Evolutionary conservation across 495 filamentous ascomycete genomes (phyloP).

Genomic region (Tuber calosporum): DNA sequence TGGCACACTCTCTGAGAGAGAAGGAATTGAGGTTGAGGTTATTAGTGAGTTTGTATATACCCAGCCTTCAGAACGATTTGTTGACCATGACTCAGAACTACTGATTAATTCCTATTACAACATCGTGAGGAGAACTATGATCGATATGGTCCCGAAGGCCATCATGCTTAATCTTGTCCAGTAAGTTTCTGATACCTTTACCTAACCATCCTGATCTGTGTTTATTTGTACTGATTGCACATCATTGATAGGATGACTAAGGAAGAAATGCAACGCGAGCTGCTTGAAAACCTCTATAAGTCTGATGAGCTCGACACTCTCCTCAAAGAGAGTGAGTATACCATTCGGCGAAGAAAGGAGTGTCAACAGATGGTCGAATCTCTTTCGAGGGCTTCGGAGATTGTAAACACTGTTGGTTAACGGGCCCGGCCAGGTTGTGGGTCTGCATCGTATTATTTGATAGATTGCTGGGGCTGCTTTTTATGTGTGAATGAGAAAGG

Average conservation of each 20-base stretch:
- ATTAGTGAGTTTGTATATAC: constrained; percentile 66
- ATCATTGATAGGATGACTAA: constrained; percentile 64
- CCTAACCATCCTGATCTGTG: constrained; percentile 2
- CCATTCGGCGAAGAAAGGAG: constrained; percentile 87
- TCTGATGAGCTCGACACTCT: constrained; percentile 82
- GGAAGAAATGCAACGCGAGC: constrained; percentile 96
- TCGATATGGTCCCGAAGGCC: constrained; percentile 99
- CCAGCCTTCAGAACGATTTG: constrained; percentile 21
- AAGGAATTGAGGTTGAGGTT: constrained; percentile 91
- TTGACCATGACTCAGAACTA: constrained; percentile 56
- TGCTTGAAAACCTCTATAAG: constrained; percentile 97
- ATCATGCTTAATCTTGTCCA: constrained; percentile 96
- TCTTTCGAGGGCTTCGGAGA: constrained; percentile 78
- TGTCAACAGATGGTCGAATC: constrained; percentile 99
- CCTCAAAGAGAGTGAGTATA: constrained; percentile 97
- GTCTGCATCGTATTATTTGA: constrained; percentile 6
- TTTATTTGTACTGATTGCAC: constrained; percentile 19
- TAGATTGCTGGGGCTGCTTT: constrained; percentile 8
- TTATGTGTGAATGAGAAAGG: constrained; percentile 27
- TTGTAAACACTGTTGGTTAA: constrained; percentile 57
- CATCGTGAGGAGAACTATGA: constrained; percentile 96
- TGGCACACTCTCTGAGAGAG: constrained; percentile 82
- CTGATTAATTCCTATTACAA: constrained; percentile 96
- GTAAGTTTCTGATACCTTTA: constrained; percentile 51
- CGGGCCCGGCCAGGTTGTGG: neutral